Conservation (phyloP, 768 basidiomycete genomes). For the Termitomyces sp. region DNA sequence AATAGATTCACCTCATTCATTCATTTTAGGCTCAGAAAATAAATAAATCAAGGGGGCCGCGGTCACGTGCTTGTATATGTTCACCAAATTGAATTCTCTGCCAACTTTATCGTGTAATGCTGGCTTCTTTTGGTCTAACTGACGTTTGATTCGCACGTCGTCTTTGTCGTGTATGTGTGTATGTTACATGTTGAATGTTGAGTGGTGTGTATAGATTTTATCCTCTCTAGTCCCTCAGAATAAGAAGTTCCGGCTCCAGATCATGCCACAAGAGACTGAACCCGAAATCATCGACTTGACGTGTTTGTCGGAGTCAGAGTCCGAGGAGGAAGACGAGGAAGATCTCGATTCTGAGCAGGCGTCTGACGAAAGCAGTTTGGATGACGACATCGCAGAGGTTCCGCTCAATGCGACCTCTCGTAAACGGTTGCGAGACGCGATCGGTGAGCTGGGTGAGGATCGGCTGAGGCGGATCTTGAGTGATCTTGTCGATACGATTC, state of each 20-base stretch:
- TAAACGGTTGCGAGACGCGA: conserved; percentile 38
- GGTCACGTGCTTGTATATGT: conserved; percentile 15
- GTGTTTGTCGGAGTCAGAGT: conserved; percentile 30
- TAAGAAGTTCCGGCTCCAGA: conserved; percentile 17
- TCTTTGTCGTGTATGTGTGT: background rate
- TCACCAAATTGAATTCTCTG: background rate
- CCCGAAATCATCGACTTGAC: conserved; percentile 46
- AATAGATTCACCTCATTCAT: no score
- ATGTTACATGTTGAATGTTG: conserved; percentile 6
- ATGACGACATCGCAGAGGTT: conserved; percentile 27
- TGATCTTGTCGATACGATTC: conserved; percentile 35
- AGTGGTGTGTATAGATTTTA: conserved; percentile 7
- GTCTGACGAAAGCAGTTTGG: conserved; percentile 26
- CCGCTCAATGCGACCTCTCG: conserved; percentile 38
- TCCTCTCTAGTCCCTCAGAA: background rate
- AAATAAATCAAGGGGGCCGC: background rate
- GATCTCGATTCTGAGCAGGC: conserved; percentile 19
- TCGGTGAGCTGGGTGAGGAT: conserved; percentile 39
- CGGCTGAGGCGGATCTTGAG: conserved; percentile 41
- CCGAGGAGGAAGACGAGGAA: conserved; percentile 20
- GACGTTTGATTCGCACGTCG: background rate
- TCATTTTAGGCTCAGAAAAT: no score
- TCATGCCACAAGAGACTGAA: conserved; percentile 22
- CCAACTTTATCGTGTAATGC: background rate
- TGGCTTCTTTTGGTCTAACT: background rate